These are phyloP conservation scores for Eucalyptus cloeziana DNA, from an alignment of 345 rosid species.

Conservation along the genomic window DNA sequence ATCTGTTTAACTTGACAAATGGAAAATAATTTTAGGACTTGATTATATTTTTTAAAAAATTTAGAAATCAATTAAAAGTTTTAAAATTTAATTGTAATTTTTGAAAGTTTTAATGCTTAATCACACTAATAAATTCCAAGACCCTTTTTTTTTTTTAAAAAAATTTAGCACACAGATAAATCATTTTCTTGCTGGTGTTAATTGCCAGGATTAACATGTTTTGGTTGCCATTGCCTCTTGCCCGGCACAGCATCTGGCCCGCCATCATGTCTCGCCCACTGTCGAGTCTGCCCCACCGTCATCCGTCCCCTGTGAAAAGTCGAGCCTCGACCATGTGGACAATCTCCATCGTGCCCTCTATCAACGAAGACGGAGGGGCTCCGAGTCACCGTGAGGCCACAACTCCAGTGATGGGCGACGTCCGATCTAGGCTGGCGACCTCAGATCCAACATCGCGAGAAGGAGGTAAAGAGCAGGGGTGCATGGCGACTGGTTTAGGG, in stretches of 20 bases:
- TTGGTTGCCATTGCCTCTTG: too few relatives aligned
- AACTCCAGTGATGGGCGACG: not conserved
- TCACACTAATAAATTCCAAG: too few relatives aligned
- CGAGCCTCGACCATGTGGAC: not conserved
- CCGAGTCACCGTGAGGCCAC: not conserved
- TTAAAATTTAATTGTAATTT: too few relatives aligned
- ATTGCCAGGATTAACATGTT: not conserved
- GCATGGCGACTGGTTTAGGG: not conserved
- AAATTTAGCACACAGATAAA: not conserved
- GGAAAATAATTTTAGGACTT: not conserved
- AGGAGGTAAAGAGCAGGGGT: not conserved
- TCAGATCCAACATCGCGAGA: not conserved
- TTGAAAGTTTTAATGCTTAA: fast-evolving
- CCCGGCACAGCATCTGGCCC: not conserved
- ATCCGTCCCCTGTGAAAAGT: not conserved
- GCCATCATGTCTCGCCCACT: not conserved
- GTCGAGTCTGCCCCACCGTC: not conserved
- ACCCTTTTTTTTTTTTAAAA: not conserved
- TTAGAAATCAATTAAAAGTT: too few relatives aligned
- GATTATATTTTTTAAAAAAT: fast-evolving
- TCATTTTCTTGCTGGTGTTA: not conserved
- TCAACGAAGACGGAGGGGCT: not conserved
- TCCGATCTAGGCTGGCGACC: not conserved
- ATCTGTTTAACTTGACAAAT: not conserved
- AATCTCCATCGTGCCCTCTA: not conserved